Percentiles rank a stretch among this genome's conserved stretches.
Evolutionary conservation across 108 stramenopile genomes (phyloP).

Genomic region (Chaetoceros muelleri): DNA sequence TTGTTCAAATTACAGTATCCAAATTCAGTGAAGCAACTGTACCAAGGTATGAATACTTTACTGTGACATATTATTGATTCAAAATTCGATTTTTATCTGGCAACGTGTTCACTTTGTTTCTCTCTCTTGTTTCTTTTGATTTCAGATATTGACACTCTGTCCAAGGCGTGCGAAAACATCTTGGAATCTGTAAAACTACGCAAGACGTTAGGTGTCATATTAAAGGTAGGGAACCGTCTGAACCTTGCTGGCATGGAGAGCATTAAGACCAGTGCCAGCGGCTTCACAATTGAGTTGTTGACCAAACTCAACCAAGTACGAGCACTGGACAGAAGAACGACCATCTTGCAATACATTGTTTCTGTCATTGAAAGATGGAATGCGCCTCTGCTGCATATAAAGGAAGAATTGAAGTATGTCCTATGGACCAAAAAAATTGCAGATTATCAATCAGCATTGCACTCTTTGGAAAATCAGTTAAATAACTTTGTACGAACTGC

Average conservation of each 20-base stretch:
- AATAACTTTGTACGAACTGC: too few species aligned
- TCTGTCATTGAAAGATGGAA: too few species aligned
- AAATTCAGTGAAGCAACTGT: background rate
- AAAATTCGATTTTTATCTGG: too few species aligned
- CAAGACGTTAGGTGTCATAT: background rate
- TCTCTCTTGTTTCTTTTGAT: background rate
- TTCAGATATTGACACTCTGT: background rate
- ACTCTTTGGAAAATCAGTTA: too few species aligned
- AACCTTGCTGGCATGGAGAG: background rate
- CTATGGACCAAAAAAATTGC: too few species aligned
- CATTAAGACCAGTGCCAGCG: background rate
- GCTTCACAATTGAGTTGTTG: background rate
- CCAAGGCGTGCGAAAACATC: background rate
- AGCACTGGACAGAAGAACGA: background rate
- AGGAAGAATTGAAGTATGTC: too few species aligned
- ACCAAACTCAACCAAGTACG: background rate
- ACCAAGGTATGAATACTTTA: background rate
- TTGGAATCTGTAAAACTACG: background rate
- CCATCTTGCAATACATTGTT: background rate
- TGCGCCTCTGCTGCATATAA: too few species aligned
- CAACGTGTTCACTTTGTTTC: background rate
- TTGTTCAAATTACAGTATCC: slow-evolving; percentile 8
- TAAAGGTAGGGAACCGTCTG: background rate
- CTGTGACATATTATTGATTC: too few species aligned
- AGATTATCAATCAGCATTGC: too few species aligned